phyloP scores from a whole-genome alignment of 345 rosid species.

The Triadica sebifera region DNA sequence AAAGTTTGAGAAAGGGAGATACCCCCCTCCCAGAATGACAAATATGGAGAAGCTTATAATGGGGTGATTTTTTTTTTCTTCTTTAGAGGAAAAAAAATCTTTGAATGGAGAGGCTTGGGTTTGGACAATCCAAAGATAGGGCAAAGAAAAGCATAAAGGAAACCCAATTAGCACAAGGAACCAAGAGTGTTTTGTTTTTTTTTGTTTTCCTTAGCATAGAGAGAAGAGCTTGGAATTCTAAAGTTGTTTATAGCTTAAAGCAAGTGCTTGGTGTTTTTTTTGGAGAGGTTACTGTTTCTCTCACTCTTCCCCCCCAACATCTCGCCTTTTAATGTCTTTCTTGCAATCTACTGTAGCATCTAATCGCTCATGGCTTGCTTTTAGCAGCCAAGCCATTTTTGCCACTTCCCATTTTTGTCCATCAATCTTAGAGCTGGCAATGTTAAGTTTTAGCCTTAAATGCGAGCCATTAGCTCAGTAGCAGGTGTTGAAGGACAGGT shows the following conservation, averaged over 20 bases:
- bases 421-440: too few species aligned
- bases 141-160: constrained; percentile 39
- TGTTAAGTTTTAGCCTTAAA: too few species aligned
- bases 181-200: constrained; percentile 20
- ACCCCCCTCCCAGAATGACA: constrained; percentile 4
- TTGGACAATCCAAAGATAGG: constrained; percentile 28
- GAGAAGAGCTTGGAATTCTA: constrained; percentile 42
- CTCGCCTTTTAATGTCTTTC: constrained; percentile 45
- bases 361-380: constrained; percentile 25
- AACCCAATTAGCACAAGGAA: constrained; percentile 38
- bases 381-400: neutral
- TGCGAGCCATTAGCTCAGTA: too few species aligned
- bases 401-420: too few species aligned
- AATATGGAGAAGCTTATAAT: constrained; percentile 19
- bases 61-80: constrained; percentile 4
- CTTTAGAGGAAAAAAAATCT: neutral
- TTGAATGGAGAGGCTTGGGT: constrained; percentile 22
- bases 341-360: constrained; percentile 17
- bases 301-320: constrained; percentile 18
- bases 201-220: constrained; percentile 18
- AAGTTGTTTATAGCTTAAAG: constrained; percentile 36
- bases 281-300: constrained; percentile 14
- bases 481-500: constrained; percentile 1
- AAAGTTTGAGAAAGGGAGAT: neutral
- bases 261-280: constrained; percentile 17